Base-by-base conservation (phyloP, 164 flowering plant genomes). In the Nelumbo lutea region DNA sequence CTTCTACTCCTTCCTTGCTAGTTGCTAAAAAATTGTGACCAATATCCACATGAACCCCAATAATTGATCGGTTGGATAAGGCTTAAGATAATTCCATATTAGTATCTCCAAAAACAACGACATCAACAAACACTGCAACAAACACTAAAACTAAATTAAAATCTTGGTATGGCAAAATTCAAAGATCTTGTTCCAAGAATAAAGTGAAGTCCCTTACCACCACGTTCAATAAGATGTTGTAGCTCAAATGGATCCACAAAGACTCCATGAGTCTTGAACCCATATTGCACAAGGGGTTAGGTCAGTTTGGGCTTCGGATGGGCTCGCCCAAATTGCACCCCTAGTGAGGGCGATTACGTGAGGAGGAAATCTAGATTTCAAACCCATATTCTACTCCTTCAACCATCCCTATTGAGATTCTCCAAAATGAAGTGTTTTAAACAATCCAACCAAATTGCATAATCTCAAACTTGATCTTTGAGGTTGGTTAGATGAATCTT, bases 201-300 rank as follows among this genome's bases (percentile, higher is more conserved):
- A 66, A 42, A 14, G 10, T 42, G 5, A 9, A 55, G 42, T 27
- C 15, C 1, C 51, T 56, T 85, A 95, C 99, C 96, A 66, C 86
- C 84, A 72, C 83, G 91, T 38, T 83, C 83, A 61, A 82, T 83
- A 69, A 95, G 96, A 79, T 87, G 90, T 71, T 95, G 87, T 48
- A 92, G 82, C 81, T 95, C 98, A 78, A 95, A 95, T 55, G 97
- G 96, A 74, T 95, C 99, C 46, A 93, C 97, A 79, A 92, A 95
- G 50, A 92, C 88, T 71, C 99, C 97, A 65, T 70, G 68, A 0
- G 96, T n/a, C n/a, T n/a, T n/a, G n/a, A n/a, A n/a, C n/a, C n/a
- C n/a, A n/a, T n/a, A n/a, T n/a, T n/a, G n/a, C n/a, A n/a, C n/a
- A n/a, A n/a, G n/a, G n/a, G n/a, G n/a, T n/a, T n/a, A n/a, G n/a